A percentile compares a stretch with the other conserved stretches of the same genome.
Conservation (phyloP, 805 yeast species). For the Ogataea pini region DNA sequence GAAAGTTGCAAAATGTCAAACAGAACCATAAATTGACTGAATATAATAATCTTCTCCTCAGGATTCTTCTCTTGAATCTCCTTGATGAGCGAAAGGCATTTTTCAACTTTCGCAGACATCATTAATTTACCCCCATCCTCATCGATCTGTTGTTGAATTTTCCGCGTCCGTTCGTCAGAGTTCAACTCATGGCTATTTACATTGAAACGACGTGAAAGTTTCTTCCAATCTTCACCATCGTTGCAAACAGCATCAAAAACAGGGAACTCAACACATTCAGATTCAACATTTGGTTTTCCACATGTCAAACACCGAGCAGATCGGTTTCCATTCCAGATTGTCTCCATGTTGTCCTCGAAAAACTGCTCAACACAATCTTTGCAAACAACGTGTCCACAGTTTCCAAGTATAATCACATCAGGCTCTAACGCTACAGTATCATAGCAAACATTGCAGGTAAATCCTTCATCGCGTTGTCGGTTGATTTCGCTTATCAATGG, state of each 20-base stretch:
- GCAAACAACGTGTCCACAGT: constrained; percentile 81
- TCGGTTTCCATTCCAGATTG: constrained; percentile 33
- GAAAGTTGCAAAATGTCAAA: constrained; percentile 65
- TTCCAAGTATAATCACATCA: constrained; percentile 46
- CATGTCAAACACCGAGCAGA: constrained; percentile 61
- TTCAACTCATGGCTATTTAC: constrained; percentile 28
- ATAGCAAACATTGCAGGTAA: constrained; percentile 65
- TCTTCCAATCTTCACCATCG: constrained; percentile 31
- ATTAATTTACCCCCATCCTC: constrained; percentile 45
- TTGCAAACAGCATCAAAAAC: constrained; percentile 51
- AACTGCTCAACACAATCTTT: constrained; percentile 55
- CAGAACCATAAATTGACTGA: constrained; percentile 81
- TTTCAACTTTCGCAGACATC: constrained; percentile 69
- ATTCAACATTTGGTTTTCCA: constrained; percentile 38
- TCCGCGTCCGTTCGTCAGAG: constrained; percentile 26
- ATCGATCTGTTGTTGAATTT: constrained; percentile 31
- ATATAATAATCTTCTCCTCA: constrained; percentile 76
- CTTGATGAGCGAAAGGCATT: constrained; percentile 57
- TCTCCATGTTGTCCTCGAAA: constrained; percentile 44
- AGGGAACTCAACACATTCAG: constrained; percentile 44
- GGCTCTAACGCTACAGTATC: constrained; percentile 50
- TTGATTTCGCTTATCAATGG: constrained; percentile 38
- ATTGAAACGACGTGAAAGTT: constrained; percentile 24
- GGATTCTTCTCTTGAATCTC: constrained; percentile 50
- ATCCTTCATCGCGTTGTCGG: constrained; percentile 38